Evolutionary conservation across 2,329 filamentous ascomycete species (phyloP).

Genomic region (Diaporthe amygdali): DNA sequence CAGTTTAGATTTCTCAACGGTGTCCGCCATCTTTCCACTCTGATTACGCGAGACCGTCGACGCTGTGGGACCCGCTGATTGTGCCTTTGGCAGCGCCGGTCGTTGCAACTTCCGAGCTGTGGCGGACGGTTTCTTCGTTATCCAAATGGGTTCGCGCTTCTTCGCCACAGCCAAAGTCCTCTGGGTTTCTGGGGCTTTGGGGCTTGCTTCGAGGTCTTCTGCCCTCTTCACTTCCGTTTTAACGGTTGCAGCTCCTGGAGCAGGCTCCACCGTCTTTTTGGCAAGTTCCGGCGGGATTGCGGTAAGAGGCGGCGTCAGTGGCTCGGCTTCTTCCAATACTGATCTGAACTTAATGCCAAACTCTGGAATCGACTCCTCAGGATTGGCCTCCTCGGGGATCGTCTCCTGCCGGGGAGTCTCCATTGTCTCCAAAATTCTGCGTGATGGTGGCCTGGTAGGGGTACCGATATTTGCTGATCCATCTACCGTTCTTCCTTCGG

Average conservation of each 20-base stretch:
- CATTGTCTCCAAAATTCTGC: slow-evolving; percentile 4
- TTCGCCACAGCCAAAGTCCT: not conserved
- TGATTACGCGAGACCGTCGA: not conserved
- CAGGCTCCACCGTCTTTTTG: not conserved
- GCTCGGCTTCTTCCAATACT: slow-evolving; percentile 19
- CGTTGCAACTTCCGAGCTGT: not conserved
- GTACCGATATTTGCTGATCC: not conserved
- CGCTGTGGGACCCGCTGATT: not conserved
- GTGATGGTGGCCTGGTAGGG: not conserved
- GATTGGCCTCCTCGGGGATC: not conserved
- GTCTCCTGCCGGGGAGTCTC: not conserved
- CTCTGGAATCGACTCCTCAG: not conserved
- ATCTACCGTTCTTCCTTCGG: not conserved
- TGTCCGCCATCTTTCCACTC: not conserved
- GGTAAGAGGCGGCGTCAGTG: slow-evolving; percentile 18
- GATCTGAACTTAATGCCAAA: slow-evolving; percentile 12
- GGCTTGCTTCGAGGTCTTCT: not conserved
- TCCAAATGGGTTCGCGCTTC: slow-evolving; percentile 9
- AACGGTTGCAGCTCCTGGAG: not conserved
- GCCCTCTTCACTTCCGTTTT: not conserved
- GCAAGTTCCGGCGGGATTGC: not conserved
- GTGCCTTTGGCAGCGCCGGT: not conserved
- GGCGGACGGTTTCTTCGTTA: slow-evolving; percentile 6
- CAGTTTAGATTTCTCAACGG: not conserved
- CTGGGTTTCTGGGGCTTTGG: not conserved